Evolutionary conservation across 768 basidiomycete species (phyloP), one percentile per base, ranked within the genome.

Genomic region (Leccinum longicurvipes): DNA sequence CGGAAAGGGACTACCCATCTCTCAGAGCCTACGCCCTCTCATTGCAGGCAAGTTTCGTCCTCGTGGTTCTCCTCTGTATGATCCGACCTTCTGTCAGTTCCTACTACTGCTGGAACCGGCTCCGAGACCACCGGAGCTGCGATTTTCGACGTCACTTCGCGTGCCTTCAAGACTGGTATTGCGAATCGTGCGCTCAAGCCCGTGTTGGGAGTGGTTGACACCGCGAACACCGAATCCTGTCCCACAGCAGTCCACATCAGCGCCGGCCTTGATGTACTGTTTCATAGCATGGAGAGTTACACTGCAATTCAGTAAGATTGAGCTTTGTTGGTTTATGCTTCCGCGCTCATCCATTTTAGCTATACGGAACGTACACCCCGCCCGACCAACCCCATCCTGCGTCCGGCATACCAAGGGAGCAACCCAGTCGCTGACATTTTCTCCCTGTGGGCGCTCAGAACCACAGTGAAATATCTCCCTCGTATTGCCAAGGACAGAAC

Each of bases 381-480:
- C 24, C 96, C 96, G 3, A 65, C 82, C 9, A 97, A 98, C 72
- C 96, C 96, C 3, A 87, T 94, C 41, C 73, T 91, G 42, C 82
- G 96, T 42, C 96, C 96, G 25, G 89, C 93, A 4, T 97, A 96
- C 66, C 93, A 96, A 72, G 93, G 93, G 56, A 87, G 89, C 67
- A 96, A 96, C 66, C 91, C 91, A 5, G 89, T 98, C 47, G 93
- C 94, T 2, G 96, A 98, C 67, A 91, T 98, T 47, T 98, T 98
- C 75, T 92, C 92, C 17, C 76, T 88, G 53, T 98, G 96, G 95
- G 95, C 96, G 2, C 76, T 98, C 55, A 82, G 84, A 63, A 89
- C 92, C 14, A 91, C 93, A 0, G 87, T 98, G 44, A 84, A 91
- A 68, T 86, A 92, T 65, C 82, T 98, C 19, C 96, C 95, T 14